phyloP scores from a whole-genome alignment of 2,329 filamentous ascomycete species.

The Zymoseptoria passerinii region DNA sequence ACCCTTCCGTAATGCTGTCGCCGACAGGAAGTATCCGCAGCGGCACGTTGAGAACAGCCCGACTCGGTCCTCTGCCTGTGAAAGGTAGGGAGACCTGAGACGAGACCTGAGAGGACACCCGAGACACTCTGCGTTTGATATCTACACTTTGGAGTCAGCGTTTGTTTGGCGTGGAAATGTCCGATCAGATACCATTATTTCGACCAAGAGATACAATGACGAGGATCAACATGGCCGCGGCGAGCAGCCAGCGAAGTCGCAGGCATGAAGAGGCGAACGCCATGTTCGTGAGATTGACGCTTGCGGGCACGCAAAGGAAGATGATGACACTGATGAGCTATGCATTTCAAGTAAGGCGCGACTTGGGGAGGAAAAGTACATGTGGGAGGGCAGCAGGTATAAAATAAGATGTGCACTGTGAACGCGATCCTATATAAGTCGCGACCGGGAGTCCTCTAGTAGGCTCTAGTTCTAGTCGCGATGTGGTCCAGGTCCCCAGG shows the following conservation, averaged over 20 bases:
- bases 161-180: neutral
- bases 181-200: neutral
- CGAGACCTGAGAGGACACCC: no score
- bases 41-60: neutral
- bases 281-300: neutral
- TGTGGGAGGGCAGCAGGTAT: no score
- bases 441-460: no score
- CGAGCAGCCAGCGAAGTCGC: neutral
- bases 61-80: neutral
- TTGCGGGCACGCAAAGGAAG: no score
- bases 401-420: no score
- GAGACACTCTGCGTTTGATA: neutral
- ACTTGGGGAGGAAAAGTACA: no score
- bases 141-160: neutral
- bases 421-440: no score
- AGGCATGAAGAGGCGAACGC: neutral
- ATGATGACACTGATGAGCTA: no score
- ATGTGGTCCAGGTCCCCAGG: no score
- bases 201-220: neutral
- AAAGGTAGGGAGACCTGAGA: no score
- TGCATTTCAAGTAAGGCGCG: no score
- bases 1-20: neutral
- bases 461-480: no score
- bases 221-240: neutral
- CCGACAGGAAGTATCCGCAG: neutral